Conservation (phyloP, 495 filamentous ascomycete genomes). For the Lepraria neglecta region DNA sequence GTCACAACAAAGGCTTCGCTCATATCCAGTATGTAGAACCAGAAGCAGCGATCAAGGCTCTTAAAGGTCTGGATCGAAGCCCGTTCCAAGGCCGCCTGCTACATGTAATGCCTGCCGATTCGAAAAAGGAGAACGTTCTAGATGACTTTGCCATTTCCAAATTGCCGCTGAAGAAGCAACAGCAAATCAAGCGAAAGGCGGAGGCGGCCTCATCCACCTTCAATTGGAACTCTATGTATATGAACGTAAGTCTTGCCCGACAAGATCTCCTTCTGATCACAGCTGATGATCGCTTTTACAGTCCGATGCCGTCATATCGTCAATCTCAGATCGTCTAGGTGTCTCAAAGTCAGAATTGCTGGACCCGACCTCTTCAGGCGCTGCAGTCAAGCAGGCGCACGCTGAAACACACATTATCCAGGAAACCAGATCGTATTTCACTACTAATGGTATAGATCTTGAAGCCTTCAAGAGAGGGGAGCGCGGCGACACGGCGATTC, state of each 20-base stretch:
- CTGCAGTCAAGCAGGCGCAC: constrained; percentile 91
- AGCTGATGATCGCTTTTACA: constrained; percentile 34
- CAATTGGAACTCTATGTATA: constrained; percentile 96
- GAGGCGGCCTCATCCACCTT: constrained; percentile 70
- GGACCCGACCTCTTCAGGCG: constrained; percentile 88
- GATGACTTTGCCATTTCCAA: constrained; percentile 85
- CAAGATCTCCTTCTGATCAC: neutral
- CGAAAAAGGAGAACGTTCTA: constrained; percentile 71
- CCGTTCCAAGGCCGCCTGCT: constrained; percentile 87
- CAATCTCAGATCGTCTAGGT: constrained; percentile 77
- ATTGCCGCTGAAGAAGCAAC: constrained; percentile 89
- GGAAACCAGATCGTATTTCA: constrained; percentile 89
- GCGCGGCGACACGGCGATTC: constrained; percentile 77
- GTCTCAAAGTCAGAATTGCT: constrained; percentile 84
- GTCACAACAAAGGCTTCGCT: constrained; percentile 77
- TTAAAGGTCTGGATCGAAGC: constrained; percentile 65
- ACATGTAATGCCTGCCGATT: constrained; percentile 75
- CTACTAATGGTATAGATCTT: constrained; percentile 78
- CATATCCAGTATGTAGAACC: constrained; percentile 71
- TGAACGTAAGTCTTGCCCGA: constrained; percentile 61
- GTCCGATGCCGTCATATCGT: constrained; percentile 86
- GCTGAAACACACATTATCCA: constrained; percentile 95
- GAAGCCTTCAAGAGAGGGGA: constrained; percentile 78
- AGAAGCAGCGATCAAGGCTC: constrained; percentile 68
- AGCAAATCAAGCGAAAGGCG: constrained; percentile 73